Base-by-base conservation (phyloP, 139 green algal genomes). In the Micractinium sp. region DNA sequence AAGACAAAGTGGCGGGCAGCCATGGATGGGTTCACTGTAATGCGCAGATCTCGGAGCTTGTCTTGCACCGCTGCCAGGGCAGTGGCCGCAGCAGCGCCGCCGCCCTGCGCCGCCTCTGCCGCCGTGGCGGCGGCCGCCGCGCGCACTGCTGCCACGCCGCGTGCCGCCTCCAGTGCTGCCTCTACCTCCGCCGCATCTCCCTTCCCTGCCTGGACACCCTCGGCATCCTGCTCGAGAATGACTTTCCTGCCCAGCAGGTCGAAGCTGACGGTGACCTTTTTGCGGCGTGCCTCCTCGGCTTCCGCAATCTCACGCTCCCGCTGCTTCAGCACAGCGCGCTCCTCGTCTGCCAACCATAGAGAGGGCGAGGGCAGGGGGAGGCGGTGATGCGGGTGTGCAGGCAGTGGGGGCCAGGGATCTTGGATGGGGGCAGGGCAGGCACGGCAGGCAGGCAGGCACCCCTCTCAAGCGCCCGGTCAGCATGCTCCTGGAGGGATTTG, bases 181-280 rank as follows among this genome's bases (percentile, higher is more conserved):
- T 41, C 71, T 36, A 82, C 16, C 0, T 61, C 90, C 38, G 69
- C 89, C n/a, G 82, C 63, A 12, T 61, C 69, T 0, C 9, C 56
- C 60, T 66, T 31, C 60, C 61, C 14, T 23, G 0, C 2, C 22
- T 13, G 12, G 74, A 1, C 69, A 29, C 61, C 16, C 56, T 41
- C 18, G 13, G 36, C 39, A 23, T 31, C 66, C 39, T 36, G 31
- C 20, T 73, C 85, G 31, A 88, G 18, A 7, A 88, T 9, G 22
- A 86, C 81, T 35, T 78, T 97, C 95, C 93, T 94, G 91, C 97
- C 97, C 25, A 99, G 89, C 31, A 99, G 91, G 91, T 99, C 97
- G 20, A 99, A 86, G 0, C 96, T 97, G 38, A 98, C 92, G 0
- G 90, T 93, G 16, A 98, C 92, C 12, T 87, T 90, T 41, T 88